Base-by-base conservation (phyloP, 192 early-diverging fungal genomes). In the Paraglomus brasilianum region DNA sequence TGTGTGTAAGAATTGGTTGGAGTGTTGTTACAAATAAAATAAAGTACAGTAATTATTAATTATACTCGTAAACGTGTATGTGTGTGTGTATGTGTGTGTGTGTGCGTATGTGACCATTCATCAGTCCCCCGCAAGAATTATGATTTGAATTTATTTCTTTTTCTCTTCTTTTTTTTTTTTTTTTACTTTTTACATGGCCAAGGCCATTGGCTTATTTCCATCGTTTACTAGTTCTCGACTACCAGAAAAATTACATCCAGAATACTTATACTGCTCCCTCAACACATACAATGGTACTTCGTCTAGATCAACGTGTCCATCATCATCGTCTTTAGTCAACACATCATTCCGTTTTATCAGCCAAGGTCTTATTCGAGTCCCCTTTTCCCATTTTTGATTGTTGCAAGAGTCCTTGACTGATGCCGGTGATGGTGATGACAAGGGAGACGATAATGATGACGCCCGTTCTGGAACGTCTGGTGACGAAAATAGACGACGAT, bases 211-310 rank as follows among this genome's bases (percentile, higher is more conserved):
- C 8, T 38, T 15, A 8, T 19, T 9, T 17, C 6, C n/a, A 42
- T 61, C 24, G 4, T 42, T 42, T 42, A 43, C 58, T 4, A 61
- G 4, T 9, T 9, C 14, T 21, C 10, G 17, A 43, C 15, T 61
- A 19, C 43, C 43, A 11, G 38, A 10, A 9, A n/a, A 47, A 22
- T 45, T 45, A 30, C 61, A 36, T 24, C 61, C 61, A 30, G 61
- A 63, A 63, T 63, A 63, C 5, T 19, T 46, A 63, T 47, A 63
- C 44, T 63, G 61, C 47, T 63, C 61, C 44, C 47, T 63, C 5
- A 63, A 45, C 44, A 63, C 61, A 14, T 47, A 63, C 44, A 63
- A 63, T 47, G 61, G 61, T 8, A 63, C 61, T 24, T 63, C 21
- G 44, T 63, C 61, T 63, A 46, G 22, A 44, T 46, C 22, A 17